Evolutionary conservation across 148 eudicot species (phyloP).

Genomic region (Rhododendron mucronatum): DNA sequence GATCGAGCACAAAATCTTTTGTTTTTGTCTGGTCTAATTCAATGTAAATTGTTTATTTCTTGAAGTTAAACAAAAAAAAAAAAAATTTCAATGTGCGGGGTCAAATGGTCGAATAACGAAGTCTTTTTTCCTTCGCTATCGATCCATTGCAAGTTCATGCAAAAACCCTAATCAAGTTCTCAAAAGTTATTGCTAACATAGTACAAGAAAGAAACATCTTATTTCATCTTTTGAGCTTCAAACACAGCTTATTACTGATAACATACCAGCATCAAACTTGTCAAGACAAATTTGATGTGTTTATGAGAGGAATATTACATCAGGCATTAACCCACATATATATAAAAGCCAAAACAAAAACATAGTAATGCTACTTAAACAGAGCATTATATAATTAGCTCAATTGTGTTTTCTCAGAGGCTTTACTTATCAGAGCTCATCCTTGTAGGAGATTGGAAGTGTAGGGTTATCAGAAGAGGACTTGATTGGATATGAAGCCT

Average conservation of each 20-base stretch:
- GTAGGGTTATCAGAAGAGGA: conserved; percentile 42
- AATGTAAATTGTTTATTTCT: no score
- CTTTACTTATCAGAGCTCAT: conserved; percentile 35
- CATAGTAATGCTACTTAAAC: neutral
- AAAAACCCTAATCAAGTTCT: neutral
- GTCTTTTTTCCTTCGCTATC: no score
- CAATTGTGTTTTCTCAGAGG: neutral
- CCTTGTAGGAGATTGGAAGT: conserved; percentile 23
- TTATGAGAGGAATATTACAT: neutral
- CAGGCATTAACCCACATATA: neutral
- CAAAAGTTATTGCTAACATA: neutral
- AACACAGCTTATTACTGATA: neutral
- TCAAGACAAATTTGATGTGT: neutral
- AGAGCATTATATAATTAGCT: neutral
- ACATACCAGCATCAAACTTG: no score
- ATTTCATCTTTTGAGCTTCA: neutral
- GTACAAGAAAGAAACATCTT: neutral
- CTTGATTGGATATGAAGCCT: conserved; percentile 64
- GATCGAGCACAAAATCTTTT: no score
- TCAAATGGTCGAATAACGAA: no score
- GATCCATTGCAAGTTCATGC: no score
- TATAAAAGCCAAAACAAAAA: neutral
- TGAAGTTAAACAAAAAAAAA: no score
- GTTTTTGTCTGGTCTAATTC: no score
- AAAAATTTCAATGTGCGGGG: no score